These are phyloP conservation scores for Ogataea hybrid DNA, from an alignment of 1,139 yeast species.

Conservation along the genomic window DNA sequence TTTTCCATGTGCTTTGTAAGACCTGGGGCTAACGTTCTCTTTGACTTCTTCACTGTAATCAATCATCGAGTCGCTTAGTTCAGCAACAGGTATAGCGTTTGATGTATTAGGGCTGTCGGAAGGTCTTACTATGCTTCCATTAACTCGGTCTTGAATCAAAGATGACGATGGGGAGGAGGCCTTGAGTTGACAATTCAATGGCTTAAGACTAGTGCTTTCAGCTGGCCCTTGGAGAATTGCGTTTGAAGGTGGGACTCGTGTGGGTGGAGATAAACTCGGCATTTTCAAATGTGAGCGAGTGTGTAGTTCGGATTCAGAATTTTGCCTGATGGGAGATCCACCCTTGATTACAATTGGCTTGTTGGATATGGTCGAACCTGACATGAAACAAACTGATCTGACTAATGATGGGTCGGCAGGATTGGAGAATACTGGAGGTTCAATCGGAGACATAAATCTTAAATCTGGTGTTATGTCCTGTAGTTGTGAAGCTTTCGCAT, in stretches of 20 bases:
- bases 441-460: constrained; percentile 13
- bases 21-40: constrained; percentile 13
- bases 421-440: constrained; percentile 21
- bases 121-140: no score
- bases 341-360: constrained; percentile 29
- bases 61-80: constrained; percentile 30
- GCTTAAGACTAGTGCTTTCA: constrained; percentile 4
- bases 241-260: constrained; percentile 4
- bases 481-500: background rate
- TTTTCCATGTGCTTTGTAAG: background rate
- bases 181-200: constrained; percentile 9
- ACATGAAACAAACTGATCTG: constrained; percentile 5
- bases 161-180: constrained; percentile 6
- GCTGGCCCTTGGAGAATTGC: constrained; percentile 1
- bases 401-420: background rate
- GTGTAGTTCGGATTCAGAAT: constrained; percentile 1
- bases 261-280: constrained; percentile 9
- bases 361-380: constrained; percentile 21
- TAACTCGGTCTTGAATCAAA: background rate
- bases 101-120: background rate
- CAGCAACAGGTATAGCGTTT: constrained; percentile 17
- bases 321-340: constrained; percentile 26
- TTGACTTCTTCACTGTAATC: constrained; percentile 25
- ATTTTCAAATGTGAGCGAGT: constrained; percentile 5
- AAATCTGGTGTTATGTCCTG: constrained; percentile 1